Percentiles rank a stretch among this genome's conserved stretches.
phyloP scores from a whole-genome alignment of 805 yeast genomes.

The Starmerella cellae region DNA sequence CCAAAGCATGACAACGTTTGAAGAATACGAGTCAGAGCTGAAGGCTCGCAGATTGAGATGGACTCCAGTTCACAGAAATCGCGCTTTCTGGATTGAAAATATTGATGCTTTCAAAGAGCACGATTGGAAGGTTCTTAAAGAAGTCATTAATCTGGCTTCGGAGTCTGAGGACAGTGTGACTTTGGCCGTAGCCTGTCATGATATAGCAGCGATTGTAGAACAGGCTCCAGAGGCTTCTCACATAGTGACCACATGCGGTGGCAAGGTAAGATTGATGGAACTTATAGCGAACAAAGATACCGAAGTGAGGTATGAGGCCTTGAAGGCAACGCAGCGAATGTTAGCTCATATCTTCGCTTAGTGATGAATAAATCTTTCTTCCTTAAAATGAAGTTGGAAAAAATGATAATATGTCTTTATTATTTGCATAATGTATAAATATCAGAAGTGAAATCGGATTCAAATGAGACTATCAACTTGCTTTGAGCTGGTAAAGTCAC shows the following conservation, averaged over 20 bases:
- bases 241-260: slow-evolving; percentile 41
- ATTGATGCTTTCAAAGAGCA: slow-evolving; percentile 59
- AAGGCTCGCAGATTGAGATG: slow-evolving; percentile 64
- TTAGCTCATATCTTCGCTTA: slow-evolving; percentile 60
- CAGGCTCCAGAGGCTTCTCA: slow-evolving; percentile 48
- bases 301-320: slow-evolving; percentile 86
- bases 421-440: too few species aligned
- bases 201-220: slow-evolving; percentile 48
- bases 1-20: slow-evolving; percentile 74
- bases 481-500: neutral
- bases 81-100: slow-evolving; percentile 84
- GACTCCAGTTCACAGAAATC: slow-evolving; percentile 85
- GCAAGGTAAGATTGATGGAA: slow-evolving; percentile 73
- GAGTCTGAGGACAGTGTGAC: slow-evolving; percentile 26
- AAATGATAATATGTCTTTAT: too few species aligned
- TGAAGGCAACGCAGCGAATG: slow-evolving; percentile 86
- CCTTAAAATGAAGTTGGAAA: too few species aligned
- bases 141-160: slow-evolving; percentile 34
- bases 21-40: slow-evolving; percentile 78
- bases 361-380: too few species aligned
- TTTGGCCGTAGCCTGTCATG: slow-evolving; percentile 54
- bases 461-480: slow-evolving; percentile 7
- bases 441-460: too few species aligned
- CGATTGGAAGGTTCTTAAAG: slow-evolving; percentile 58
- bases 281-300: slow-evolving; percentile 67